Conservation (phyloP, 257 asterid species). For the Solanum ahanhuiri region DNA sequence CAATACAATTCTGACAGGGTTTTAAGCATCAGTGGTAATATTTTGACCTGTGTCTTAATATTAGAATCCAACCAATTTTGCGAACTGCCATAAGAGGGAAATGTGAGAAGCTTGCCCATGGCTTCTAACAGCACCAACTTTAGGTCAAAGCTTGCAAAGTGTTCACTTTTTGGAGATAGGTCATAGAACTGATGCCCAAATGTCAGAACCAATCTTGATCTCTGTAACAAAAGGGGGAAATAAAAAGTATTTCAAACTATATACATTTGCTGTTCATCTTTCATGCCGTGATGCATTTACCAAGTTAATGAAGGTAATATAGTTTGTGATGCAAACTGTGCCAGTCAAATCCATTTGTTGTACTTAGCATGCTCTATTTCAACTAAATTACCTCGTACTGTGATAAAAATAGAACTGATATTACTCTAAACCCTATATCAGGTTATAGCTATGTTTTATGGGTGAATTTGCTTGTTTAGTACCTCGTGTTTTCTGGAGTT, state of each 20-base stretch:
- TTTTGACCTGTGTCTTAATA: neutral
- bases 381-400: neutral
- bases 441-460: neutral
- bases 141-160: neutral
- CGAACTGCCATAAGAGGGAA: neutral
- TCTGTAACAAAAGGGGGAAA: neutral
- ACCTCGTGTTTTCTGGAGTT: neutral
- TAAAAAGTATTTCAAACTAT: neutral
- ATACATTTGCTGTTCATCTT: neutral
- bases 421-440: neutral
- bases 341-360: neutral
- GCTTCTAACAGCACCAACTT: neutral
- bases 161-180: neutral
- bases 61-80: neutral
- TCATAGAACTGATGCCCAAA: neutral
- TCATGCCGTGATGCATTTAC: neutral
- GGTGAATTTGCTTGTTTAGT: neutral
- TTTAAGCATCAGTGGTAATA: neutral
- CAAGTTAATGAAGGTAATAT: neutral
- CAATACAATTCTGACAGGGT: neutral
- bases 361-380: neutral
- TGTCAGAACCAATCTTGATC: neutral
- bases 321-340: neutral
- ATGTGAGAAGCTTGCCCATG: neutral
- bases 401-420: neutral